Base-by-base conservation (phyloP, 331 rosid genomes). In the Acacia concinna region DNA sequence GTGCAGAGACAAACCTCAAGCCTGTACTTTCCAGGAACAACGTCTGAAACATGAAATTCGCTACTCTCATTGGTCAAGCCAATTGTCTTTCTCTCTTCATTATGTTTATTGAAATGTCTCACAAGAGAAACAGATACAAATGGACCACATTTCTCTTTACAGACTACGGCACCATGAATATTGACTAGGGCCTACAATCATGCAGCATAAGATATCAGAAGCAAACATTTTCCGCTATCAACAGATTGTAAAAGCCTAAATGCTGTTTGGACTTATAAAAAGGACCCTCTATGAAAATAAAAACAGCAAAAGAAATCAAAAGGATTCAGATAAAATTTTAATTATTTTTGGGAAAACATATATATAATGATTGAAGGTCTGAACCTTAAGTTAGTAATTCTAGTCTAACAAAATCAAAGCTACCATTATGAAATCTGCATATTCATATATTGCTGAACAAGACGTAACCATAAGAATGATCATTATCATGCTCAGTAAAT, bases 11-110 rank as follows among this genome's bases (percentile, higher is more conserved):
- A 80, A 82, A 96, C 99, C 98, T 91, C 96, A 34, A 93, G 84
- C 81, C 88, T 89, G 92, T 93, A 91, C 78, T 96, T 90, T 87
- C 98, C 99, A 76, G 99, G 98, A 80, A 96, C 62, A 81, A 93
- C 84, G 46, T 89, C 85, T 44, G 88, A 77, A 84, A 96, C 90
- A 83, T 72, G 78, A 83, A 90, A 96, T 71, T 88, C 90, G 74
- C 79, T 68, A 78, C 90, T 91, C 76, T 84, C 86, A 40, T 90
- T 66, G 27, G 89, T 88, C 90, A 93, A 85, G 86, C 84, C 81
- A 76, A 86, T 56, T 51, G 91, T 82, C 85, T 85, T 81, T 77
- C 85, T 93, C 83, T 84, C 96, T 73, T 66, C 85, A 47, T 78
- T 83, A 65, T 14, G 87, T 81, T 88, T 90, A 82, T 83, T 86